Base-by-base conservation (phyloP, 2,329 filamentous ascomycete genomes). In the Fusarium sacchari region DNA sequence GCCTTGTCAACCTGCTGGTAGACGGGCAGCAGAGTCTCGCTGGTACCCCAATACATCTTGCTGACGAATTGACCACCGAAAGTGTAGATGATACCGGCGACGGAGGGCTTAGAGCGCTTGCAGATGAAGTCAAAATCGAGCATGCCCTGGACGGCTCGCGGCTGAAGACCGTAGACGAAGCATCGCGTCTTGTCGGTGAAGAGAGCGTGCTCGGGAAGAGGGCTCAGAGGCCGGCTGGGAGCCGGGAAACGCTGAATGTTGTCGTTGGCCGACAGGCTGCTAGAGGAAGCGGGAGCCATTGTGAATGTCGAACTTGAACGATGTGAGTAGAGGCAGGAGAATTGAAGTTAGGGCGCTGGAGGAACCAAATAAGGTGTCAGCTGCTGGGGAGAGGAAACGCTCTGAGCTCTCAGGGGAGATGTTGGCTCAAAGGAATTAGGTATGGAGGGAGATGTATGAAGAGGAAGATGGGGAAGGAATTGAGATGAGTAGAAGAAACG, bases 31-130 rank as follows among this genome's bases (percentile, higher is more conserved):
- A 99, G 92, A 73, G 96, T 99, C 90, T 99, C 96, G 88, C 95
- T 98, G 82, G 96, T 99, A 82, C 96, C 96, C 96, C 96, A 99
- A 93, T 99, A 99, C 96, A 99, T 98, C 92, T 99, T 99, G 92
- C 95, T 98, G 83, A 99, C 96, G 91, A 99, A 99, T 87, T 99
- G 96, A 78, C 96, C 96, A 84, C 96, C 96, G 82, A 99, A 99
- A 80, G 96, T 98, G 90, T 99, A 99, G 90, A 99, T 98, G 87
- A 99, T 98, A 83, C 95, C 96, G 77, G 96, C 96, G 67, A 99
- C 96, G 67, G 96, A 99, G 75, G 96, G 96, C 69, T 94, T 97
- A 83, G 92, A 90, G 81, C 96, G 94, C 92, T 98, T 98, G 95
- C 96, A 99, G 88, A 99, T 99, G 90, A 98, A 99, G 89, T 99